phyloP scores from a whole-genome alignment of 2,329 filamentous ascomycete genomes.

The Gaeumannomyces tritici region DNA sequence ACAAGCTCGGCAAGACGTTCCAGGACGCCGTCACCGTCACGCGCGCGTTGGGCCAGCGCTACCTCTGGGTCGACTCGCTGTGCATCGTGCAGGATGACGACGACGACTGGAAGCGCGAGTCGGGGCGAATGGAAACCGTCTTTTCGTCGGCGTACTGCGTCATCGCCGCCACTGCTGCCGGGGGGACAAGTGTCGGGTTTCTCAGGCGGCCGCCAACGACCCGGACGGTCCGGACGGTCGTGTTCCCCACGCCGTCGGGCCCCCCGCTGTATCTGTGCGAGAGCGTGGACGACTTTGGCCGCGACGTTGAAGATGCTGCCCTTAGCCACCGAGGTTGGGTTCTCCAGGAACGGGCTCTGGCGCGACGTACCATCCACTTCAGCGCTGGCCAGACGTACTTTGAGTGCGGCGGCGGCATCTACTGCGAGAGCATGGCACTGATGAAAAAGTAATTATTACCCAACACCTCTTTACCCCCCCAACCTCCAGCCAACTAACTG shows the following conservation, averaged over 20 bases:
- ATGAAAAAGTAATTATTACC: too few species aligned
- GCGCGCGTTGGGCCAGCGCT: background rate
- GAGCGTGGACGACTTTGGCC: constrained; percentile 22
- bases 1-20: constrained; percentile 8
- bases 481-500: too few species aligned
- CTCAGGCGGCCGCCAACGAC: background rate
- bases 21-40: constrained; percentile 1
- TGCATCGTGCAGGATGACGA: constrained; percentile 5
- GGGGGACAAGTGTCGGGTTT: background rate
- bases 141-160: constrained; percentile 5
- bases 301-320: constrained; percentile 17
- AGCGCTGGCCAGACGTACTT: constrained; percentile 1
- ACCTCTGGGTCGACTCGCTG: constrained; percentile 6
- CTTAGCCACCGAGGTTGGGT: constrained; percentile 15
- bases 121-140: constrained; percentile 5
- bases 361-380: constrained; percentile 5
- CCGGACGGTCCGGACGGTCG: too few species aligned
- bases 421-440: too few species aligned
- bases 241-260: background rate
- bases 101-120: constrained; percentile 6
- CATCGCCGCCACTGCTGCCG: background rate
- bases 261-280: background rate
- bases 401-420: constrained; percentile 1
- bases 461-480: too few species aligned
- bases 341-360: constrained; percentile 4